Percentiles rank a stretch among this genome's conserved stretches.
Conservation (phyloP, 179 eudicot genomes). For the Silene coronaria region DNA sequence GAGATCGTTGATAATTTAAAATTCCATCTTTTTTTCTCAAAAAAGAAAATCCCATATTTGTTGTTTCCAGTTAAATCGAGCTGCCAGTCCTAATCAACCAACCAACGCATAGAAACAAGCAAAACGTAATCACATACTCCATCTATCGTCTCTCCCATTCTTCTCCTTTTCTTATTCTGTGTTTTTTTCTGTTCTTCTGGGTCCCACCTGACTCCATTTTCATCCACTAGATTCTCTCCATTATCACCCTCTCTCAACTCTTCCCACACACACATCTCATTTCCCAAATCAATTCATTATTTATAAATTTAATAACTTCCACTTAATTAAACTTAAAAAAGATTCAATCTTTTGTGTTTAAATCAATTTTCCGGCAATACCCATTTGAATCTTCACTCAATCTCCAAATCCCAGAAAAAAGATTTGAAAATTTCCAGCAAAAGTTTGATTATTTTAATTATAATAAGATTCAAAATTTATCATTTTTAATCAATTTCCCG, state of each 20-base stretch:
- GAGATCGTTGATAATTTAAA: no score
- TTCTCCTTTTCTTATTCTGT: neutral
- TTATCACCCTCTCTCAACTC: neutral
- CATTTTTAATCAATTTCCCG: neutral
- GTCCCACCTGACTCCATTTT: conserved; percentile 8
- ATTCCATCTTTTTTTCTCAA: no score
- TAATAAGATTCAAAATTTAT: neutral
- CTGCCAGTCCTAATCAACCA: neutral
- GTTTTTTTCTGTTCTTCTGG: neutral
- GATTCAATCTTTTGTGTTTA: neutral
- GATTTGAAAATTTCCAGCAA: neutral
- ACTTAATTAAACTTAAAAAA: neutral
- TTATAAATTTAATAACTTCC: neutral
- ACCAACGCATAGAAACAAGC: neutral
- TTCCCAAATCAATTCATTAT: neutral
- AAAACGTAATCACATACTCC: neutral
- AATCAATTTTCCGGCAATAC: neutral
- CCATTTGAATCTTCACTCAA: neutral
- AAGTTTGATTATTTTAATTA: neutral
- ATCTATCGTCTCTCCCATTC: neutral
- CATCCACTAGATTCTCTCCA: conserved; percentile 9
- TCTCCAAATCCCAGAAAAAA: neutral
- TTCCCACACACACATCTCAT: no score
- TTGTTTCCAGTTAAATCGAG: neutral
- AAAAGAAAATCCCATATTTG: neutral